Base-by-base conservation (phyloP, 2,329 filamentous ascomycete genomes). In the Trichophyton mentagrophytes region DNA sequence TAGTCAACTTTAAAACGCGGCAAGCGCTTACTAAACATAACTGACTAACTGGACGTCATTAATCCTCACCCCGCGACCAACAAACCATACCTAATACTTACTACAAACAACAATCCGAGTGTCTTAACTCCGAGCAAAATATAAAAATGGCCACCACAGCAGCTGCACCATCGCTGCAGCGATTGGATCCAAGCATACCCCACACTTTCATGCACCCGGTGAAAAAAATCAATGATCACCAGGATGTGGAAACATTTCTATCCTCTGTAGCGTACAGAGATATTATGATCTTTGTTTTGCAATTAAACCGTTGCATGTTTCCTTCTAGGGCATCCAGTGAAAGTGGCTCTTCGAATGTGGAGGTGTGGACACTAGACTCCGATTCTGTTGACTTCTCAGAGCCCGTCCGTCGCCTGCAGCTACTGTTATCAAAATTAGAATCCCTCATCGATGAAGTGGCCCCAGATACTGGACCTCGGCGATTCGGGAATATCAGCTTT, bases 401-500 rank as follows among this genome's bases (percentile, higher is more conserved):
- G 0, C 80, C 85, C 0, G 80, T 96, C 20, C 76, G 77, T 58
- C 80, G 79, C 8, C 76, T 97, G 20, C 84, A 85, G 71, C 71
- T 77, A 8, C 77, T 99, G 40, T 75, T 97, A 15, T 74, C 78
- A 4, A 81, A 78, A 57, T 77, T 95, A 13, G 82, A 83, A 58
- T 75, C 74, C 7, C 80, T 95, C 57, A 83, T 96, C 58, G 82
- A 87, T 15, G 84, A 91, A 69, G 88, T 85, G 0, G 92, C 91
- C 1, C 92, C 92, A 0, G 88, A 95, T 67, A 83, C 85, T 5
- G 91, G 91, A 13, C 91, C 92, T 17, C 81, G 92, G 59, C 82
- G 93, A 64, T 99, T 97, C 71, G 93, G 93, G 38, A 99, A 99
- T 71, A 78, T 89, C 53, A 92, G 88, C 68, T 99, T 96, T 73